Percentiles rank a stretch among this genome's conserved stretches.
Evolutionary conservation across 2,329 filamentous ascomycete genomes (phyloP).

Genomic region (Alternaria arbusti): DNA sequence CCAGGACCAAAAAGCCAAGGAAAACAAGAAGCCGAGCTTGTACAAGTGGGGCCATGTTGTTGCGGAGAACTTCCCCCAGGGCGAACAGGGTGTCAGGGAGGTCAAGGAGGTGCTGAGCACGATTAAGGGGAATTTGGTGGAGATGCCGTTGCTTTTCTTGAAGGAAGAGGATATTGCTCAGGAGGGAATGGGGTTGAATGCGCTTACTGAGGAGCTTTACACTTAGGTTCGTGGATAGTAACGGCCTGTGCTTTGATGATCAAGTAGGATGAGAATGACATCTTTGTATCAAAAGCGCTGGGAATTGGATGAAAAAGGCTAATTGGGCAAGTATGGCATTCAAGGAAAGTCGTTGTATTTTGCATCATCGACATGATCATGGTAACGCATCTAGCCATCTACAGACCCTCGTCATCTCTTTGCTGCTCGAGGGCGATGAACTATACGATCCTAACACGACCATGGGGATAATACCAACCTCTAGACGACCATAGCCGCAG

Average conservation of each 20-base stretch:
- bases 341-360: too few relatives aligned
- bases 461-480: too few relatives aligned
- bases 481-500: too few relatives aligned
- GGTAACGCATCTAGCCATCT: too few relatives aligned
- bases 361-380: too few relatives aligned
- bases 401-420: too few relatives aligned
- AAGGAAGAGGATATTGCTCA: conserved; percentile 86
- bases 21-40: conserved; percentile 58
- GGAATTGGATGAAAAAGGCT: too few relatives aligned
- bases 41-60: conserved; percentile 90
- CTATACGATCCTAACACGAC: too few relatives aligned
- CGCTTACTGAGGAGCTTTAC: conserved; percentile 57
- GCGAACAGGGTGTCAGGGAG: conserved; percentile 52
- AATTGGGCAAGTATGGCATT: too few relatives aligned
- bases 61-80: conserved; percentile 54
- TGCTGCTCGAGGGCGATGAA: too few relatives aligned
- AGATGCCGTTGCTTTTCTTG: conserved; percentile 91
- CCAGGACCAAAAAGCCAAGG: conserved; percentile 50
- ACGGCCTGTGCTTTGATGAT: neutral
- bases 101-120: conserved; percentile 72
- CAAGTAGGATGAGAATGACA: neutral
- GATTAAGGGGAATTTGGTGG: conserved; percentile 69
- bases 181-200: conserved; percentile 69
- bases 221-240: conserved; percentile 38
- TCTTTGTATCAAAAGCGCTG: too few relatives aligned